Evolutionary conservation across 257 asterid species (phyloP).

Genomic region (Mentha longifolia): DNA sequence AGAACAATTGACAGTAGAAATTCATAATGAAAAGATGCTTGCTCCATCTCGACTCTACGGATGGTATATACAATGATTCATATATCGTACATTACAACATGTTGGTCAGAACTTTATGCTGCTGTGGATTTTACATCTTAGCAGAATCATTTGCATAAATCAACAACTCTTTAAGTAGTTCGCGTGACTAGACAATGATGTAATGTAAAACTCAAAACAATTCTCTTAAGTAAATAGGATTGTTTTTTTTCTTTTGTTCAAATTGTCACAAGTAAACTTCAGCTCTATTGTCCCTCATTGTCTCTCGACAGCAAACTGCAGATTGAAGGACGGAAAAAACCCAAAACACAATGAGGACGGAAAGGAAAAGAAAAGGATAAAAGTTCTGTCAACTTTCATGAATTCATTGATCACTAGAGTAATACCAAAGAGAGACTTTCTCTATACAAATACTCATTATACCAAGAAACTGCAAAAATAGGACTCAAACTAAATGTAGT

Average conservation of each 20-base stretch:
- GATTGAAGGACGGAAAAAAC: not conserved
- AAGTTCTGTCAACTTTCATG: not conserved
- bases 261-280: not conserved
- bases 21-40: not conserved
- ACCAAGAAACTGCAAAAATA: constrained; percentile 11
- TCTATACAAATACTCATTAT: not conserved
- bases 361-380: too few species aligned
- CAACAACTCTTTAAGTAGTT: not conserved
- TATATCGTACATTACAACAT: not conserved
- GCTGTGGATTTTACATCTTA: not conserved
- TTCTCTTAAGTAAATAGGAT: too few species aligned
- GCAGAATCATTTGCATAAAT: not conserved
- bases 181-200: not conserved
- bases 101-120: not conserved
- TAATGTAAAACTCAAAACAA: not conserved
- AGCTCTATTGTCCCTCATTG: not conserved
- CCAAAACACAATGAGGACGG: not conserved
- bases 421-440: not conserved
- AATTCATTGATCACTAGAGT: not conserved
- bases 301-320: constrained; percentile 1
- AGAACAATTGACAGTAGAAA: not conserved
- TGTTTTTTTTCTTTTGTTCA: not conserved
- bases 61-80: not conserved
- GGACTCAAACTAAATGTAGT: not conserved
- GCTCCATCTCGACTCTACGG: not conserved